phyloP scores from a whole-genome alignment of 2,329 filamentous ascomycete species.

The Epichloe sylvatica region DNA sequence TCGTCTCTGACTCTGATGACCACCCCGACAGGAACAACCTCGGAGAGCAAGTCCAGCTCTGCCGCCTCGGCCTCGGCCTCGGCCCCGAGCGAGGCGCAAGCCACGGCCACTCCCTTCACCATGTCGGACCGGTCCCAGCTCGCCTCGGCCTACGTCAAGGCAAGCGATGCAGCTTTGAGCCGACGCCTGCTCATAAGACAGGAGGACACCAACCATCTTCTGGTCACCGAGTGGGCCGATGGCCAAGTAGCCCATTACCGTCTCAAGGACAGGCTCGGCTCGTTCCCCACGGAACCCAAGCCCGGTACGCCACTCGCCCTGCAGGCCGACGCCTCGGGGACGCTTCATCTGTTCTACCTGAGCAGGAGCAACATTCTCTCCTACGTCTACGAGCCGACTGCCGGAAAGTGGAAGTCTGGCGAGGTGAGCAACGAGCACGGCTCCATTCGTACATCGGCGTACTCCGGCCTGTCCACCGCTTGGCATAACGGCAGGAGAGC shows the following conservation, averaged over 20 bases:
- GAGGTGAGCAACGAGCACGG: slow-evolving; percentile 1
- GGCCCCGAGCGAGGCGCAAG: not conserved
- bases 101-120: slow-evolving; percentile 4
- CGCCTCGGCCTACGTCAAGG: slow-evolving; percentile 6
- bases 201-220: slow-evolving; percentile 10
- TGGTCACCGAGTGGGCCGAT: slow-evolving; percentile 6
- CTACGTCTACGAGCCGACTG: slow-evolving; percentile 6
- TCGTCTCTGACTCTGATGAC: too few relatives aligned
- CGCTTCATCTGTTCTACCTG: slow-evolving; percentile 13
- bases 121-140: slow-evolving; percentile 9
- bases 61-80: not conserved
- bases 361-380: slow-evolving; percentile 6
- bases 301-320: slow-evolving; percentile 11
- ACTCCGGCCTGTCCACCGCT: slow-evolving; percentile 10
- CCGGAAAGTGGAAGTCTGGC: slow-evolving; percentile 9
- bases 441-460: slow-evolving; percentile 1
- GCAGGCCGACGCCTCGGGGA: slow-evolving; percentile 7
- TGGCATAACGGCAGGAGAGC: slow-evolving; percentile 8
- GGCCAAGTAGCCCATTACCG: slow-evolving; percentile 3
- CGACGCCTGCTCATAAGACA: slow-evolving; percentile 12
- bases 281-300: slow-evolving; percentile 4
- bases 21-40: too few relatives aligned
- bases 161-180: not conserved
- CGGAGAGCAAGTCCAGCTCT: not conserved
- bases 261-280: slow-evolving; percentile 6